A percentile compares a stretch with the other conserved stretches of the same genome.
Conservation (phyloP, 228 moss, liverwort and hornwort genomes). For the Sphagnum magellanicum region DNA sequence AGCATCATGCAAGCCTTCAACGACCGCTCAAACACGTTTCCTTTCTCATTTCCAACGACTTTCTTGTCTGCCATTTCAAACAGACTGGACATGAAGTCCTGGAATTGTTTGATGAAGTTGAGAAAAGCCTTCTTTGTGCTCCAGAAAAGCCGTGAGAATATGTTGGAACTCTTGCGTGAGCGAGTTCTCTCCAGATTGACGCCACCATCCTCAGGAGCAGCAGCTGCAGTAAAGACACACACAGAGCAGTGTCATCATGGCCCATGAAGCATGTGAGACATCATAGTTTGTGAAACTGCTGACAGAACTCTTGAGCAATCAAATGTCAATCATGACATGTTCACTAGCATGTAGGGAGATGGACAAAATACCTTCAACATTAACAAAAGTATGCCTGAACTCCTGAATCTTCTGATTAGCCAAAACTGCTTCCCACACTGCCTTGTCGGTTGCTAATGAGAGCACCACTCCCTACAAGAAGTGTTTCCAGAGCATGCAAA, state of each 20-base stretch:
- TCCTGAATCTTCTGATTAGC: conserved; percentile 88
- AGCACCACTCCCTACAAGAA: conserved; percentile 68
- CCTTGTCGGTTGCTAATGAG: conserved; percentile 78
- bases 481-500: too few relatives aligned
- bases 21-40: conserved; percentile 53
- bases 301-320: too few relatives aligned
- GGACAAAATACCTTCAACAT: neutral
- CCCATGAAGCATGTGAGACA: too few relatives aligned
- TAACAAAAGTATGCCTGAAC: conserved; percentile 77
- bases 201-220: conserved; percentile 17
- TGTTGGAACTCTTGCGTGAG: conserved; percentile 17
- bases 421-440: conserved; percentile 83
- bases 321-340: too few relatives aligned
- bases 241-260: too few relatives aligned
- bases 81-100: conserved; percentile 40
- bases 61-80: conserved; percentile 65
- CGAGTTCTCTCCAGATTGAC: conserved; percentile 12
- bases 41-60: conserved; percentile 42
- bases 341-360: neutral
- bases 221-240: conserved; percentile 7
- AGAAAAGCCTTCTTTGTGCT: conserved; percentile 40
- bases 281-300: too few relatives aligned
- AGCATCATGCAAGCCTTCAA: conserved; percentile 80
- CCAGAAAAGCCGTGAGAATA: conserved; percentile 50
- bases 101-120: conserved; percentile 23